Evolutionary conservation across 108 stramenopile genomes (phyloP).

Genomic region (Cyclotella sp.): DNA sequence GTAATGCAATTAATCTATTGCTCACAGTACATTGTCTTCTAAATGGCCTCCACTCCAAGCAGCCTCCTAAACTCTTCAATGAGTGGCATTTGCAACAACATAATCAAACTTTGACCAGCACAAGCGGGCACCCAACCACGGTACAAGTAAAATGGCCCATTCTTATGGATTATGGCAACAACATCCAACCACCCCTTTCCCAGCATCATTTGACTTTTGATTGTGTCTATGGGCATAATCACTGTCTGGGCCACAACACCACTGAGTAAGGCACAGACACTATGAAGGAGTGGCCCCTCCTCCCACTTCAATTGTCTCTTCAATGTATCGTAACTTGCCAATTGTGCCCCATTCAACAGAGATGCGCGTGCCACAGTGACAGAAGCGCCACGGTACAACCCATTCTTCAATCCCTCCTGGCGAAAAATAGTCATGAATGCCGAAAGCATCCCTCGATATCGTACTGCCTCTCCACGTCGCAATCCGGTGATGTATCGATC

Average conservation of each 20-base stretch:
- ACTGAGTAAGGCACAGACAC: constrained; percentile 42
- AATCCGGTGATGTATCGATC: constrained; percentile 46
- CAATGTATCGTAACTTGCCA: constrained; percentile 56
- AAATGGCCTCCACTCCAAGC: constrained; percentile 53
- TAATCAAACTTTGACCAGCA: constrained; percentile 58
- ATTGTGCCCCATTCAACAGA: constrained; percentile 54
- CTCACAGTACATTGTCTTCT: neutral
- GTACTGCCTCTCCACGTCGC: constrained; percentile 36
- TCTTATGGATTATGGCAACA: neutral
- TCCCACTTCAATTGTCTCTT: constrained; percentile 27
- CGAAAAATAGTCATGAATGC: constrained; percentile 39
- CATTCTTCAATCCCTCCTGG: constrained; percentile 38
- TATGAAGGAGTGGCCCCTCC: constrained; percentile 51
- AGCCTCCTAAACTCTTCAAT: constrained; percentile 57
- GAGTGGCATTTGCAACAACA: constrained; percentile 60
- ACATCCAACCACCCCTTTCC: constrained; percentile 42
- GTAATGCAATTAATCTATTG: too few relatives aligned
- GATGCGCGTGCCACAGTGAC: constrained; percentile 54
- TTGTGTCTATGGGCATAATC: constrained; percentile 57
- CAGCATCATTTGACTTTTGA: constrained; percentile 57
- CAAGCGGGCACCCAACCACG: constrained; percentile 53
- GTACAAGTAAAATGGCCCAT: constrained; percentile 43
- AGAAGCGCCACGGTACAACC: constrained; percentile 51
- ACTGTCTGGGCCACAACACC: constrained; percentile 55
- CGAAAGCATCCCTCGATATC: constrained; percentile 35